Percentiles rank a stretch among this genome's conserved stretches.
Conservation (phyloP, 2,329 filamentous ascomycete genomes). For the Colletotrichum sp. region DNA sequence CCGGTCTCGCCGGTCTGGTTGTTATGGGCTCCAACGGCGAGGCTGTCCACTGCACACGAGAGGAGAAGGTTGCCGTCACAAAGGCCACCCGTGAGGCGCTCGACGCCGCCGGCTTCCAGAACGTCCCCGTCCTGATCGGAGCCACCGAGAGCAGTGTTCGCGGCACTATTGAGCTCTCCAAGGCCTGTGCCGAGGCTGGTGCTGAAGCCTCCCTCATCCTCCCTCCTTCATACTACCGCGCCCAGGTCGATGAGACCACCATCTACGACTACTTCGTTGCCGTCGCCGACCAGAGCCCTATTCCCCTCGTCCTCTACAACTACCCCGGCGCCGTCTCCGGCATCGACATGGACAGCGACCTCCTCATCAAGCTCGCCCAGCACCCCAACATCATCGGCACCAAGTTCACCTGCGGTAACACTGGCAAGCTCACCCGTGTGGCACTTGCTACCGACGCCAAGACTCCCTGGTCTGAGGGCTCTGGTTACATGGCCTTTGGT, state of each 20-base stretch:
- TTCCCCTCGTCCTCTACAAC: slow-evolving; percentile 89
- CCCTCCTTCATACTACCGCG: slow-evolving; percentile 83
- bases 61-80: slow-evolving; percentile 79
- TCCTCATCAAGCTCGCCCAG: slow-evolving; percentile 78
- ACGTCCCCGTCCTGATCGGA: slow-evolving; percentile 82
- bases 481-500: slow-evolving; percentile 83
- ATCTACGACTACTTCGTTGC: slow-evolving; percentile 75
- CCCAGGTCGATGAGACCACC: slow-evolving; percentile 75
- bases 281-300: slow-evolving; percentile 76
- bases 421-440: slow-evolving; percentile 85
- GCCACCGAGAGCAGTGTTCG: slow-evolving; percentile 82
- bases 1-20: slow-evolving; percentile 81
- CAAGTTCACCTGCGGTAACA: slow-evolving; percentile 92
- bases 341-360: slow-evolving; percentile 88
- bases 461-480: slow-evolving; percentile 63
- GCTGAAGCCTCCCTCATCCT: slow-evolving; percentile 83
- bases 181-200: slow-evolving; percentile 69
- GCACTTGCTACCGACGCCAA: slow-evolving; percentile 74
- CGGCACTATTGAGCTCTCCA: slow-evolving; percentile 78
- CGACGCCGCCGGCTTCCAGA: slow-evolving; percentile 76
- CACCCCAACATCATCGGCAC: slow-evolving; percentile 87
- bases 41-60: slow-evolving; percentile 80
- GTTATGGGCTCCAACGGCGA: slow-evolving; percentile 93
- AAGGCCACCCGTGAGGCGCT: slow-evolving; percentile 81
- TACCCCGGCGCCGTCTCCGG: slow-evolving; percentile 87